Base-by-base conservation (phyloP, 2,329 filamentous ascomycete genomes). In the Aspergillaceae sp. region DNA sequence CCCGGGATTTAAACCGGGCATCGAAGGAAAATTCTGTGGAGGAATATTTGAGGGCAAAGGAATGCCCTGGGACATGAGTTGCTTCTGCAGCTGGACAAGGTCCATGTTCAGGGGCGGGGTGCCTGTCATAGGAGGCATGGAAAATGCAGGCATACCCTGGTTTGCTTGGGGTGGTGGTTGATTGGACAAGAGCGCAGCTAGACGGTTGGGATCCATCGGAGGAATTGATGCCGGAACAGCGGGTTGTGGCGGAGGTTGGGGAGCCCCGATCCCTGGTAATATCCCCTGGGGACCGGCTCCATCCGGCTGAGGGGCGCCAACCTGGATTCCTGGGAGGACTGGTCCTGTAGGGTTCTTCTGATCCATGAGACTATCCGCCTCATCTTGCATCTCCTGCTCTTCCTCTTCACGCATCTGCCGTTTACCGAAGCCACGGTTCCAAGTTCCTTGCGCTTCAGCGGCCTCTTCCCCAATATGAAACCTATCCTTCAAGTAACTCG, bases 391-490 rank as follows among this genome's bases (percentile, higher is more conserved):
- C 66, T 97, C 90, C 61, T 91, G 87, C 61, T 96, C 89, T 65
- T 97, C 92, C 58, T 96, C 89, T 57, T 95, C 90, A 54, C 89
- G 85, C 56, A 86, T 79, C 66, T 92, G 84, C 41, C 83, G 80
- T 30, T 86, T 81, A 46, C 85, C 82, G 48, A 86, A 84, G 35
- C 86, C 83, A 29, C 87, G 81, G 62, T 90, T 89, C 80, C 86
- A 96, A 1, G 90, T 96, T n/a, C 92, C 92, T 64, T 92, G 86
- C 0, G 88, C 89, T 69, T 96, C 90, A 28, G 91, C 91, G 0
- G 89, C 90, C 5, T 87, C 83, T 67, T 96, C 90, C 42, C 92
- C 92, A 52, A 97, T 92, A 63, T 98, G 92, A 66, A 94, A 96
- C 48, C 89, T 81, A 69, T 98, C 92, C 60, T 90, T 89, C 68